phyloP scores from a whole-genome alignment of 2,329 filamentous ascomycete genomes.

The Talaromyces sp. region DNA sequence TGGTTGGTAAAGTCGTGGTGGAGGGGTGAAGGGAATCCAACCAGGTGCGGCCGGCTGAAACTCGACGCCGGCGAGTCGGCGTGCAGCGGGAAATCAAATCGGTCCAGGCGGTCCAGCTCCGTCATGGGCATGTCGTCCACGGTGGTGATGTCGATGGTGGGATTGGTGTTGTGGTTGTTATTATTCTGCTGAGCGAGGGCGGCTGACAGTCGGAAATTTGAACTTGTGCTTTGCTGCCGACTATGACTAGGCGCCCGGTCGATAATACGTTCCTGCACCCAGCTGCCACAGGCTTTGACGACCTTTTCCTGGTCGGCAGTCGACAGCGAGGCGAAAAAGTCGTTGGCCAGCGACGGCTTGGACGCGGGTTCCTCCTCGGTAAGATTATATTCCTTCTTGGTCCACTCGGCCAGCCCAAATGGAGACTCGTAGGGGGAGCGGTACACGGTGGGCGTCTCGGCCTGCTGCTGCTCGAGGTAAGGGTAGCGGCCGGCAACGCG shows the following conservation, averaged over 20 bases:
- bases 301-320: conserved; percentile 37
- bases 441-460: conserved; percentile 33
- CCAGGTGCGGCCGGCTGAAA: conserved; percentile 34
- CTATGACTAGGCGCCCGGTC: conserved; percentile 31
- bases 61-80: conserved; percentile 38
- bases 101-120: conserved; percentile 22
- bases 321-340: conserved; percentile 35
- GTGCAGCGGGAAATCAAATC: conserved; percentile 32
- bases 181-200: conserved; percentile 34
- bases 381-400: conserved; percentile 33
- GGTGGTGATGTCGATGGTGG: conserved; percentile 37
- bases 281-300: conserved; percentile 37
- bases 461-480: conserved; percentile 34
- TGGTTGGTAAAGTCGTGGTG: conserved; percentile 33
- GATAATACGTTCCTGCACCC: conserved; percentile 32
- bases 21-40: conserved; percentile 34
- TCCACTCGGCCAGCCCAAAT: conserved; percentile 37
- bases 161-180: conserved; percentile 17
- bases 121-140: conserved; percentile 33
- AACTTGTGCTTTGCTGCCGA: conserved; percentile 29
- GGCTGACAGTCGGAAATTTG: conserved; percentile 32
- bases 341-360: conserved; percentile 34
- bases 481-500: conserved; percentile 34
- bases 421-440: conserved; percentile 40
- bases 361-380: conserved; percentile 27